Evolutionary conservation across 1,284 basidiomycete genomes (phyloP).

Genomic region (Fomitiporia mediterranea): DNA sequence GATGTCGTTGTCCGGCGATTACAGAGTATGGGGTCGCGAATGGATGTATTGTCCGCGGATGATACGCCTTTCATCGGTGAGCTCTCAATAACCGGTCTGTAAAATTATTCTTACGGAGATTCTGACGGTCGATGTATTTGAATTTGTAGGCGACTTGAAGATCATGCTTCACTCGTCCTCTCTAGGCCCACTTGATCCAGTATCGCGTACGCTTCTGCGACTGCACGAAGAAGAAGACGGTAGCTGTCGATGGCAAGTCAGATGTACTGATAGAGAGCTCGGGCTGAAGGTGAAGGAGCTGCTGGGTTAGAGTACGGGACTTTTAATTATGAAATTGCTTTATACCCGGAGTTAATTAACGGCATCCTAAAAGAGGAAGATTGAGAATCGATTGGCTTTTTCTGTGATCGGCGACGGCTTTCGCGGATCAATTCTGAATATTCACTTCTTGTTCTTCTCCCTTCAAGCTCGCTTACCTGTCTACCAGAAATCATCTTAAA

Average conservation of each 20-base stretch:
- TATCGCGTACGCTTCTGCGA: constrained; percentile 41
- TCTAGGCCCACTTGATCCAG: constrained; percentile 18
- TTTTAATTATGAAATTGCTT: too few species aligned
- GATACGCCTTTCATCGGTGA: constrained; percentile 55
- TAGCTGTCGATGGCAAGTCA: constrained; percentile 67
- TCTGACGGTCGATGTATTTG: constrained; percentile 9
- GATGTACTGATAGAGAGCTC: constrained; percentile 40
- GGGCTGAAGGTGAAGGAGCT: constrained; percentile 6
- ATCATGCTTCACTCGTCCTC: constrained; percentile 37
- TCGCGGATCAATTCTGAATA: neutral
- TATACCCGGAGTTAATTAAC: too few species aligned
- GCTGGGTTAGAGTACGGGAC: neutral
- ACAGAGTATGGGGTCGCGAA: constrained; percentile 41
- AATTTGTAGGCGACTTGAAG: constrained; percentile 54
- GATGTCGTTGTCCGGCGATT: constrained; percentile 48
- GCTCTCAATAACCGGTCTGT: constrained; percentile 18
- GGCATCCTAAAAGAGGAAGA: neutral
- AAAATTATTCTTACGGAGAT: constrained; percentile 9
- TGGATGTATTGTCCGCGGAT: constrained; percentile 50
- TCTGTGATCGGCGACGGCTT: neutral
- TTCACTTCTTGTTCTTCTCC: too few species aligned
- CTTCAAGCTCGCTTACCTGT: too few species aligned
- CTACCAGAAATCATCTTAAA: neutral
- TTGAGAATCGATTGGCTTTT: neutral
- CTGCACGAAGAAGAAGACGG: constrained; percentile 63